These are phyloP conservation scores for Pogostemon cablin DNA, from an alignment of 257 asterid genomes.

Conservation along the genomic window DNA sequence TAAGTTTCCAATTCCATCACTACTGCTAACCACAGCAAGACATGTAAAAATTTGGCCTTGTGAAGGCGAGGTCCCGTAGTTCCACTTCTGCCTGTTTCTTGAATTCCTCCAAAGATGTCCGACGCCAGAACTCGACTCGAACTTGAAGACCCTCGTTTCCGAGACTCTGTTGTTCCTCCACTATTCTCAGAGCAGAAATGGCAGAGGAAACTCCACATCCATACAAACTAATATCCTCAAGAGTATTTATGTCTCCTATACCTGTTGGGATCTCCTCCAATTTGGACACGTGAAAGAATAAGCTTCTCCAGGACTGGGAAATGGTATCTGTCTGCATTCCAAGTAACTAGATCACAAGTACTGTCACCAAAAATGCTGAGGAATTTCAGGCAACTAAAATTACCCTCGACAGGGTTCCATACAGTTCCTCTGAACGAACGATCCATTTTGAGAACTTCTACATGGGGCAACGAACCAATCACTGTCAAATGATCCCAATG, in stretches of 20 bases:
- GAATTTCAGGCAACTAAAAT: slow-evolving; percentile 1
- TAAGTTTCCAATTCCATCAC: too few relatives aligned
- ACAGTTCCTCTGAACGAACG: neutral
- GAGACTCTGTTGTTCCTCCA: neutral
- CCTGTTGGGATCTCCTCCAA: slow-evolving; percentile 14
- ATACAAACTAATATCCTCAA: neutral
- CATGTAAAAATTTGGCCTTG: too few relatives aligned
- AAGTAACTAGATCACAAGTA: neutral
- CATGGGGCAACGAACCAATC: slow-evolving; percentile 7
- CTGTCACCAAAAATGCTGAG: neutral
- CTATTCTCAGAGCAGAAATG: neutral
- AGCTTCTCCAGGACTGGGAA: slow-evolving; percentile 10
- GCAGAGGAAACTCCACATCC: neutral
- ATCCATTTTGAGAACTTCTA: slow-evolving; percentile 16
- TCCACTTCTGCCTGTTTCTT: too few relatives aligned
- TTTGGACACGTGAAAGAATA: neutral
- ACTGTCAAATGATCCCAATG: slow-evolving; percentile 29
- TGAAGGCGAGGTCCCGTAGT: too few relatives aligned
- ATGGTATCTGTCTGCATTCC: neutral
- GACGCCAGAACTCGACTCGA: too few relatives aligned
- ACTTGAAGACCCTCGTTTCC: neutral
- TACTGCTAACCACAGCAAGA: too few relatives aligned
- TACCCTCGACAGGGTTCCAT: neutral
- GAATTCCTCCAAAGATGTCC: too few relatives aligned
- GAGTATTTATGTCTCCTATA: neutral